Base-by-base conservation (phyloP, 495 filamentous ascomycete species). In the Podospora comata region DNA sequence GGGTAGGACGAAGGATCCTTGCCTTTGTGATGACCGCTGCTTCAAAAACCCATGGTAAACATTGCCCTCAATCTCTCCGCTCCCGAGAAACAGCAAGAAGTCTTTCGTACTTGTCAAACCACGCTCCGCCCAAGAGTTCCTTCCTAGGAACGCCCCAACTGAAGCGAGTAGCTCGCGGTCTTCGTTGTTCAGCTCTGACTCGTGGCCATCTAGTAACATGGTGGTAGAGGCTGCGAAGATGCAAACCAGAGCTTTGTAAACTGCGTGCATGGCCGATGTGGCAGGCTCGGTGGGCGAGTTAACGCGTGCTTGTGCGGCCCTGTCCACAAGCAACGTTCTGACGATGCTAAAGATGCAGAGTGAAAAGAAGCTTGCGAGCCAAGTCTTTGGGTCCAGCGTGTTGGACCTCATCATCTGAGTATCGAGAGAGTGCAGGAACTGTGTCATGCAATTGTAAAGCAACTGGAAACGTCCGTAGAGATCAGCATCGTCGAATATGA, bases 281-380 rank as follows among this genome's bases (percentile, higher is more conserved):
- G 73, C 76, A 18, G 73, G 59, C 3, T 79, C 70, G n/a, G 77
- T 69, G 30, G 76, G 74, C n/a, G 79, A 76, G 27, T 60, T 57
- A 28, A 74, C 62, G 48, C 78, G 72, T 2, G 74, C 72, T 60
- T 78, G 77, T 44, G 79, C 75, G 19, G 79, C 78, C 16, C 81
- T 69, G 65, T 84, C 82, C 13, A 79, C 77, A 15, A 84, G 69
- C 0, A 84, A 73, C 6, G 82, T 83, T 65, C 78, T 79, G 44
- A 83, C 79, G n/a, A 83, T 71, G 72, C 80, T 83, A 64, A 84
- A 84, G 54, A 84, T 82, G 70, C 81, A 84, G 30, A 84, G 72
- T 4, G 82, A 82, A 65, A 80, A 74, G 63, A 84, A 82, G 23
- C 76, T 67, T n/a, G 82, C 79, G 3, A 83, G 68, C 82, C 82